phyloP scores from a whole-genome alignment of 106 monocot species.

The Allium sativum region DNA sequence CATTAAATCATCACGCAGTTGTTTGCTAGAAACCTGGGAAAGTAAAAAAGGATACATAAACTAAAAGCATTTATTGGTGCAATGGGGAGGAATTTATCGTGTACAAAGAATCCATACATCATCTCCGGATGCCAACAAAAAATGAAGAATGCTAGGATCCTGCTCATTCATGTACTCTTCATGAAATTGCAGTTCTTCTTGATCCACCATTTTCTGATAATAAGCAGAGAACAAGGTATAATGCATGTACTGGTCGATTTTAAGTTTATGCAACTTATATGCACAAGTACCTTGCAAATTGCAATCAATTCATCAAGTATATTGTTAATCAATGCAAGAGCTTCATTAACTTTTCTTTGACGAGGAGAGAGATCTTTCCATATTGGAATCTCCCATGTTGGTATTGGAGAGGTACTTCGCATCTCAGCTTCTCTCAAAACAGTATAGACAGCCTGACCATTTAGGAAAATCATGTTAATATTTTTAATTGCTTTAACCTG shows the following conservation, averaged over 20 bases:
- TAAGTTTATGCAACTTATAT: background rate
- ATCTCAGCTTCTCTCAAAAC: slow-evolving; percentile 75
- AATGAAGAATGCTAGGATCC: slow-evolving; percentile 99
- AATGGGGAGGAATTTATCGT: no score
- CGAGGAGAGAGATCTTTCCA: slow-evolving; percentile 97
- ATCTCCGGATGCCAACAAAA: slow-evolving; percentile 95
- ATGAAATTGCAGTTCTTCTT: slow-evolving; percentile 89
- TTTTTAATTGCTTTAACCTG: no score
- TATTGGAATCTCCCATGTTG: slow-evolving; percentile 93
- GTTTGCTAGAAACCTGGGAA: slow-evolving; percentile 84
- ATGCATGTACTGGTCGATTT: background rate
- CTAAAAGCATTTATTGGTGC: no score
- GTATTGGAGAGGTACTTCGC: slow-evolving; percentile 89
- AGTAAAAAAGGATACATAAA: background rate
- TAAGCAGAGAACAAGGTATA: background rate
- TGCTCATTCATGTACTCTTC: slow-evolving; percentile 97
- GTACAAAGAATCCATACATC: slow-evolving; percentile 42
- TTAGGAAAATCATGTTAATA: background rate
- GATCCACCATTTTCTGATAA: slow-evolving; percentile 77
- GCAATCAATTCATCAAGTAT: slow-evolving; percentile 74
- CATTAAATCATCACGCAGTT: slow-evolving; percentile 98
- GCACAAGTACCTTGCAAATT: slow-evolving; percentile 68
- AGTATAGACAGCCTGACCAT: slow-evolving; percentile 68
- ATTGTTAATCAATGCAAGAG: slow-evolving; percentile 68
- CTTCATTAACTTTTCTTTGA: slow-evolving; percentile 69